Evolutionary conservation across 192 early-diverging fungal genomes (phyloP).

Genomic region (Coemansia sp.): DNA sequence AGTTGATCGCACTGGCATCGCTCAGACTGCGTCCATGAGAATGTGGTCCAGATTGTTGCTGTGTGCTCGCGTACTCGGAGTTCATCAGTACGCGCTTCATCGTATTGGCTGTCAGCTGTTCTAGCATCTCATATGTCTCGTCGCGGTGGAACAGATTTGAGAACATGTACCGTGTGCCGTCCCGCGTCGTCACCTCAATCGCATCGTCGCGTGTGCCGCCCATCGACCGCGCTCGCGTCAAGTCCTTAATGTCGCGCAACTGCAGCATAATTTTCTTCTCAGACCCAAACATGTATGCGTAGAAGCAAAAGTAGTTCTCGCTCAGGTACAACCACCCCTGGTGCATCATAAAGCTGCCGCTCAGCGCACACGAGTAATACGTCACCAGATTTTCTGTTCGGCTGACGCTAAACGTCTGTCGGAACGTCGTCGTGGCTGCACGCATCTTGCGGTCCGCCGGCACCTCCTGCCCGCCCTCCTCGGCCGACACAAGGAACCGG

Average conservation of each 20-base stretch:
- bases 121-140: conserved; percentile 94
- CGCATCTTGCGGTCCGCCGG: conserved; percentile 84
- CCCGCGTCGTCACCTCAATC: conserved; percentile 81
- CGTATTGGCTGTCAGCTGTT: conserved; percentile 82
- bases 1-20: conserved; percentile 14
- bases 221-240: conserved; percentile 87
- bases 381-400: conserved; percentile 85
- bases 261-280: conserved; percentile 92
- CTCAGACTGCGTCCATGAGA: conserved; percentile 12
- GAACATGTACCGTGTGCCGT: conserved; percentile 79
- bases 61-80: conserved; percentile 54
- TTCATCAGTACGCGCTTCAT: conserved; percentile 87
- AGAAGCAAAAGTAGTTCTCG: conserved; percentile 90
- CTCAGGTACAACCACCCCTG: conserved; percentile 99
- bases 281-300: conserved; percentile 88
- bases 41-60: conserved; percentile 11
- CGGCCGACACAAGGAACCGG: conserved; percentile 77
- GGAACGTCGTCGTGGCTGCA: conserved; percentile 82
- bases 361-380: conserved; percentile 92
- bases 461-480: conserved; percentile 63
- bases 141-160: conserved; percentile 96
- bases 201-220: conserved; percentile 86
- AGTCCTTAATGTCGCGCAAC: conserved; percentile 87
- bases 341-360: conserved; percentile 71
- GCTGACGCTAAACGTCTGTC: conserved; percentile 81